Evolutionary conservation across 306 rosid species (phyloP), one percentile per base, ranked within the genome.

Genomic region (Malus asiatica): DNA sequence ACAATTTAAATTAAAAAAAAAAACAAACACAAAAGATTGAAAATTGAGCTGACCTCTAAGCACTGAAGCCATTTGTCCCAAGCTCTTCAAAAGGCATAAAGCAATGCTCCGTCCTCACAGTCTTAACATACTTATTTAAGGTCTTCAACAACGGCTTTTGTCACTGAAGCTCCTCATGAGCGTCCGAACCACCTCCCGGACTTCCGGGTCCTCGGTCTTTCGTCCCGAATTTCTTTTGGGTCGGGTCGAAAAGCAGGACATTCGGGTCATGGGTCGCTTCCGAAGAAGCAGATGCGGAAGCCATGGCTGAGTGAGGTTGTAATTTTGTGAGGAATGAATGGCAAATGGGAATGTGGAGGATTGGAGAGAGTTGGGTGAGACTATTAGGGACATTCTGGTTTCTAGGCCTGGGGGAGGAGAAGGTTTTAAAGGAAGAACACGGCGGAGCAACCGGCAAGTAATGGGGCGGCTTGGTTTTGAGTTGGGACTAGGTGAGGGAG

Each of bases 61-160:
- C 33, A 30, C 33, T 30, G 33, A 30, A 30, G 52, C 97, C 98
- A 95, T 22, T 85, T 92, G 64, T 89, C 46, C 93, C 97, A 40
- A 95, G 87, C 83, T 90, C 90, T 83, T 92, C 96, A 55, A 92
- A 95, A 32, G 92, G 92, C 52, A 92, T 80, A 81, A 95, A 95
- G 35, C 98, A 93, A 58, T 95, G 98, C 22, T 89, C 92, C 14
- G 97, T 95, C 55, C 97, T 83, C 27, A 95, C 79, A 66, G 84
- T 23, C 81, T 72, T 89, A 22, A 90, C 96, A 27, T 87, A 86
- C 90, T 94, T 89, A 81, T 87, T 86, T 74, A 89, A 76, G 5
- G 98, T 89, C 86, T 87, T 94, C 74, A 84, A 66, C 32, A 89
- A 23, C 8, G 97, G 97, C 84, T 92, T 79, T 79, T 87, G 79